Percentiles rank a stretch among this genome's conserved stretches.
phyloP scores from a whole-genome alignment of 169 alveolate genomes.

The Plasmodium gallinaceum region DNA sequence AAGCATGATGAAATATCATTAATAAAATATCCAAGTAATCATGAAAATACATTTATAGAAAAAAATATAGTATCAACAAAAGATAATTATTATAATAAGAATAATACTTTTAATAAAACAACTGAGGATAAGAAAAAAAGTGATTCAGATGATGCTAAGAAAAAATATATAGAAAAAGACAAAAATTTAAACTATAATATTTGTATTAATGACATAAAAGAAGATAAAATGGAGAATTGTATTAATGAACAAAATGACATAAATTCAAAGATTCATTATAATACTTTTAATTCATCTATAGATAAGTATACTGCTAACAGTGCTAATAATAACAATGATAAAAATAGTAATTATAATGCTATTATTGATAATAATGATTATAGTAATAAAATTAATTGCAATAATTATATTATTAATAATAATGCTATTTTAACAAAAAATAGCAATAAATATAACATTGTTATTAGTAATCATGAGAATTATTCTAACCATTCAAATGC shows the following conservation, averaged over 20 bases:
- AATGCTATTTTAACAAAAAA: neutral
- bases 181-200: no score
- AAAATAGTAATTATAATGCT: neutral
- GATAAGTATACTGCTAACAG: neutral
- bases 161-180: neutral
- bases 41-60: neutral
- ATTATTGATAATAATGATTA: neutral
- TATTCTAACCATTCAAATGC: neutral
- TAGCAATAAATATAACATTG: neutral
- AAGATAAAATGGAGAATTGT: neutral
- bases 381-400: neutral
- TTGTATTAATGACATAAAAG: neutral
- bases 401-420: neutral
- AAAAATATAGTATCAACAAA: neutral
- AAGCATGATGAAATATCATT: constrained; percentile 6
- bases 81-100: no score
- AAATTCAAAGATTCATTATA: neutral
- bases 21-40: neutral
- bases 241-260: neutral
- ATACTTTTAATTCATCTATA: neutral
- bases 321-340: neutral
- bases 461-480: constrained; percentile 29
- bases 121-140: neutral
- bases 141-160: neutral
- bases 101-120: neutral